Conservation (phyloP, 2,329 filamentous ascomycete species). For the Pseudopithomyces chartarum region DNA sequence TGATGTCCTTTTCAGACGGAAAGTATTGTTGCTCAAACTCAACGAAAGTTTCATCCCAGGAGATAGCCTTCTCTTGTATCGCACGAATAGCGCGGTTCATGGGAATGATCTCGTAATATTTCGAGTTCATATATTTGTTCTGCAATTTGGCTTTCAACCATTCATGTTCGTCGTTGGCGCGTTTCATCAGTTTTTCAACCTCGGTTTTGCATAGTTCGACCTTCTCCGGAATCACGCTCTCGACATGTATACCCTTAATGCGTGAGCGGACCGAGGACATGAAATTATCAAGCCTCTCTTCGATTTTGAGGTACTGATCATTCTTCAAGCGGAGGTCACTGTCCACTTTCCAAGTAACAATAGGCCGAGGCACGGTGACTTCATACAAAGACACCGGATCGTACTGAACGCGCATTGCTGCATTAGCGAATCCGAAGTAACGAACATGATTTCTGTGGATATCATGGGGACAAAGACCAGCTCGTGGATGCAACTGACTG, state of each 20-base stretch:
- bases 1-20: constrained; percentile 92
- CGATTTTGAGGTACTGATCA: constrained; percentile 80
- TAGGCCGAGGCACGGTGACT: constrained; percentile 86
- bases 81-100: constrained; percentile 86
- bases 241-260: constrained; percentile 85
- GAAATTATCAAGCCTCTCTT: constrained; percentile 83
- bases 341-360: constrained; percentile 97
- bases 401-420: constrained; percentile 87
- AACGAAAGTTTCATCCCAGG: constrained; percentile 89
- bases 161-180: constrained; percentile 81
- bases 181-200: constrained; percentile 77
- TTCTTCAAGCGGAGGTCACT: constrained; percentile 93
- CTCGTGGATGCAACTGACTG: constrained; percentile 74
- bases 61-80: constrained; percentile 89
- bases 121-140: constrained; percentile 88
- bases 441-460: constrained; percentile 90
- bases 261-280: constrained; percentile 84
- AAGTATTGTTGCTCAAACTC: constrained; percentile 94
- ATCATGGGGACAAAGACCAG: constrained; percentile 84
- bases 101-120: constrained; percentile 96
- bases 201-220: constrained; percentile 80
- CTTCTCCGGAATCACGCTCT: constrained; percentile 88
- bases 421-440: constrained; percentile 87
- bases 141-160: constrained; percentile 78
- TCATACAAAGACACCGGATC: constrained; percentile 92